phyloP scores from a whole-genome alignment of 352 stramenopile species.

The Pythium brachiatum region DNA sequence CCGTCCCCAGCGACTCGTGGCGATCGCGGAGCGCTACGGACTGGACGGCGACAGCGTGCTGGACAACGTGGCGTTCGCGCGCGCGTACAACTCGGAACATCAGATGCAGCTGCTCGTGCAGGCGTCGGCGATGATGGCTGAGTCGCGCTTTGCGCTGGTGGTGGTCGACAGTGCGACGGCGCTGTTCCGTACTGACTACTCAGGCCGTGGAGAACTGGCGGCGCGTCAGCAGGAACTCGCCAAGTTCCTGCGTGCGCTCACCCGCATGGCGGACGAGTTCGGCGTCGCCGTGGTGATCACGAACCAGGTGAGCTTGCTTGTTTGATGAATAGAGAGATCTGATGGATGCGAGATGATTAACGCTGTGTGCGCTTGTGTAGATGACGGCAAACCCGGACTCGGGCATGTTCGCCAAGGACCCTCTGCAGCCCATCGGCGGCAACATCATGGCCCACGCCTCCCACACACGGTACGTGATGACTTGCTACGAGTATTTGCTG shows the following conservation, averaged over 20 bases:
- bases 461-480: slow-evolving; percentile 55
- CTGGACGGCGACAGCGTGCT: slow-evolving; percentile 95
- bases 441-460: slow-evolving; percentile 90
- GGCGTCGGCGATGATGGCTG: slow-evolving; percentile 98
- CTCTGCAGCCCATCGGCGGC: slow-evolving; percentile 88
- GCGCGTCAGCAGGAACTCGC: slow-evolving; percentile 90
- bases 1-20: slow-evolving; percentile 93
- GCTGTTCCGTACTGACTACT: slow-evolving; percentile 99
- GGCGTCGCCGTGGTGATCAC: slow-evolving; percentile 95
- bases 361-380: slow-evolving; percentile 27
- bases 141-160: slow-evolving; percentile 94
- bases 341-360: background rate
- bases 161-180: slow-evolving; percentile 98
- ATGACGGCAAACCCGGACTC: slow-evolving; percentile 89
- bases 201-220: slow-evolving; percentile 96
- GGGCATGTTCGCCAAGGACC: slow-evolving; percentile 89
- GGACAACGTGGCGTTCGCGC: slow-evolving; percentile 98
- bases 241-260: slow-evolving; percentile 97
- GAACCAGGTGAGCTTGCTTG: slow-evolving; percentile 57
- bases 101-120: slow-evolving; percentile 98
- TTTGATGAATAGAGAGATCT: background rate
- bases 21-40: slow-evolving; percentile 98
- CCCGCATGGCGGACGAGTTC: slow-evolving; percentile 98
- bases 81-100: slow-evolving; percentile 99
- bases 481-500: background rate